Percentiles rank a stretch among this genome's conserved stretches.
These are phyloP conservation scores for Graphiopsis chlorocephala DNA, from an alignment of 2,329 filamentous ascomycete genomes.

Conservation along the genomic window DNA sequence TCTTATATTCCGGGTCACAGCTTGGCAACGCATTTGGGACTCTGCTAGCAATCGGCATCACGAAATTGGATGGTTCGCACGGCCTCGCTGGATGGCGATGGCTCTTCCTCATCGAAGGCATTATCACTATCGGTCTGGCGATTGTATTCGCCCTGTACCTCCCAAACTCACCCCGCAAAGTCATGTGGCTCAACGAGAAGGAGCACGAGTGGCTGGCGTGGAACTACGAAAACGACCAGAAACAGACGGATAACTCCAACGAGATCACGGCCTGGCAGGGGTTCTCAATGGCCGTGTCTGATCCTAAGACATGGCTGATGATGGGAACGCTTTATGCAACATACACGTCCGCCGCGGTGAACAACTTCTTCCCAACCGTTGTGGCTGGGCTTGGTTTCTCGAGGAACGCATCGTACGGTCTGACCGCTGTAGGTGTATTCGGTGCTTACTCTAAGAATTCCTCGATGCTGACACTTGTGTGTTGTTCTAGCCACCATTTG, in stretches of 20 bases:
- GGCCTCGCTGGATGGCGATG: slow-evolving; percentile 43
- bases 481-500: slow-evolving; percentile 53
- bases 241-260: slow-evolving; percentile 41
- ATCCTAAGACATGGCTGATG: slow-evolving; percentile 54
- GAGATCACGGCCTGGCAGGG: slow-evolving; percentile 45
- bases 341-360: slow-evolving; percentile 55
- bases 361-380: slow-evolving; percentile 66
- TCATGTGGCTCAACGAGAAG: slow-evolving; percentile 50
- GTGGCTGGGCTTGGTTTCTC: slow-evolving; percentile 60
- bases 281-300: slow-evolving; percentile 47
- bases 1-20: slow-evolving; percentile 28
- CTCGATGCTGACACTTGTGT: slow-evolving; percentile 49
- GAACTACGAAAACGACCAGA: slow-evolving; percentile 50
- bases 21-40: slow-evolving; percentile 51
- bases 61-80: slow-evolving; percentile 33
- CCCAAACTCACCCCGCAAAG: slow-evolving; percentile 54
- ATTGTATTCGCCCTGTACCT: slow-evolving; percentile 34
- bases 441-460: neutral
- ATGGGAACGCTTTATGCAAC: slow-evolving; percentile 53
- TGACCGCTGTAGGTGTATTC: slow-evolving; percentile 42
- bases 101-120: slow-evolving; percentile 41
- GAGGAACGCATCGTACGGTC: slow-evolving; percentile 52
- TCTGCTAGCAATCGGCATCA: slow-evolving; percentile 49
- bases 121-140: slow-evolving; percentile 20
- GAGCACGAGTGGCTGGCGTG: slow-evolving; percentile 55